These are phyloP conservation scores for Auricularia auricula-judae DNA, from an alignment of 768 basidiomycete genomes.

Conservation along the genomic window DNA sequence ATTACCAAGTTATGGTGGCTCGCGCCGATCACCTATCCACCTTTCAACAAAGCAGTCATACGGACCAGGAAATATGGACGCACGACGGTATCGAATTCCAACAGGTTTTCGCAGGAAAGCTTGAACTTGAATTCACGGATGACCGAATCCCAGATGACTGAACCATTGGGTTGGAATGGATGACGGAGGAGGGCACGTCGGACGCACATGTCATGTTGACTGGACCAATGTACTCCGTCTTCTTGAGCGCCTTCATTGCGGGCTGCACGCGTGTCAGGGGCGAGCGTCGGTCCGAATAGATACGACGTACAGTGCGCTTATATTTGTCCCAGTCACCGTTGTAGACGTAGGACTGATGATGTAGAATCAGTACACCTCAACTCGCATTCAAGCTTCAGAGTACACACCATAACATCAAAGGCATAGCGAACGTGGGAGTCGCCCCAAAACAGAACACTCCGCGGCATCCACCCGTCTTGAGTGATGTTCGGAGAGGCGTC, in stretches of 20 bases:
- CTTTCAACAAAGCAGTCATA: background rate
- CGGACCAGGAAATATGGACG: background rate
- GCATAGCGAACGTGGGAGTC: slow-evolving; percentile 1
- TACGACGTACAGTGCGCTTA: background rate
- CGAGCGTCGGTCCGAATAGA: background rate
- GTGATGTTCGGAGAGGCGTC: background rate
- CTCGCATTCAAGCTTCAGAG: background rate
- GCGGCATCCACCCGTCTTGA: background rate
- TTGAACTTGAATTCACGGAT: background rate
- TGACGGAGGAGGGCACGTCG: background rate
- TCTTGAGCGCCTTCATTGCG: background rate
- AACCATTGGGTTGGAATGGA: background rate
- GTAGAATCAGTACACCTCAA: background rate
- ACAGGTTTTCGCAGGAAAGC: background rate
- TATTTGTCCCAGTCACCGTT: background rate
- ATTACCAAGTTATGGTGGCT: background rate
- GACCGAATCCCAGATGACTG: slow-evolving; percentile 1
- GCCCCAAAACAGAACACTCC: background rate
- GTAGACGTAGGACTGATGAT: background rate
- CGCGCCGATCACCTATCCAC: background rate
- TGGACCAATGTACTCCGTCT: background rate
- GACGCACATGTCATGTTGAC: background rate
- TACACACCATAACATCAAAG: background rate
- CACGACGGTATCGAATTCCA: background rate
- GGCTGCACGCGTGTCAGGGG: background rate